Evolutionary conservation across 176 grass and related monocot species (phyloP).

Genomic region (Canna indica): DNA sequence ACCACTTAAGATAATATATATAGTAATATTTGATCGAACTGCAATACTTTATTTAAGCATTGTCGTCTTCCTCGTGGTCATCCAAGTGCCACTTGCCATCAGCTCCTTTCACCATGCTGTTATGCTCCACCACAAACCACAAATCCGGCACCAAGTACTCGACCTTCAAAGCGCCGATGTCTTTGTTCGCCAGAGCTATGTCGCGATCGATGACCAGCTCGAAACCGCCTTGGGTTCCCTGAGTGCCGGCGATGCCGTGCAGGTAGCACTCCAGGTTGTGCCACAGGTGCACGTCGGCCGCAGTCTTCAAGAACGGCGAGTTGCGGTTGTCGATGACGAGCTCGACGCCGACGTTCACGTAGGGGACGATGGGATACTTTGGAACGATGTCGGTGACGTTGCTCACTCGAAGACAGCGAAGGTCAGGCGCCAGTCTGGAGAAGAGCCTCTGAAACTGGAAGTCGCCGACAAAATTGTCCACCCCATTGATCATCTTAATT

Average conservation of each 20-base stretch:
- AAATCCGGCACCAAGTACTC: slow-evolving; percentile 47
- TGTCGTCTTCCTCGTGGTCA: slow-evolving; percentile 65
- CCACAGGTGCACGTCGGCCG: slow-evolving; percentile 33
- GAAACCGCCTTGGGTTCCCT: slow-evolving; percentile 46
- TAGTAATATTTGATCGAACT: too few species aligned
- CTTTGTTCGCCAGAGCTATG: slow-evolving; percentile 70
- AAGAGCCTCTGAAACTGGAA: slow-evolving; percentile 45
- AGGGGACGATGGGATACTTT: slow-evolving; percentile 42
- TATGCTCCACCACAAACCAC: slow-evolving; percentile 62
- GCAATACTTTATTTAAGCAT: too few species aligned
- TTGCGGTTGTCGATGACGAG: slow-evolving; percentile 48
- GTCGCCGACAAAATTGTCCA: too few species aligned
- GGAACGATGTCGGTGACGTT: slow-evolving; percentile 61
- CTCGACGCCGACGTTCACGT: slow-evolving; percentile 58
- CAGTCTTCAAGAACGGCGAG: slow-evolving; percentile 52
- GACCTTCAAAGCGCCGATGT: slow-evolving; percentile 47
- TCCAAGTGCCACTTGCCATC: slow-evolving; percentile 45
- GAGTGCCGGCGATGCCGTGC: slow-evolving; percentile 56
- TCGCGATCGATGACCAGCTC: slow-evolving; percentile 48
- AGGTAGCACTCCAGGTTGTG: slow-evolving; percentile 78
- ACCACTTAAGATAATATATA: too few species aligned
- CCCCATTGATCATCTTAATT: too few species aligned
- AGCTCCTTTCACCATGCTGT: slow-evolving; percentile 50
- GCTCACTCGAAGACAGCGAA: slow-evolving; percentile 49
- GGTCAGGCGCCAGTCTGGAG: slow-evolving; percentile 17